Evolutionary conservation across 2,329 filamentous ascomycete species (phyloP), one percentile per base, ranked within the genome.

Genomic region (Colletotrichum sp.): DNA sequence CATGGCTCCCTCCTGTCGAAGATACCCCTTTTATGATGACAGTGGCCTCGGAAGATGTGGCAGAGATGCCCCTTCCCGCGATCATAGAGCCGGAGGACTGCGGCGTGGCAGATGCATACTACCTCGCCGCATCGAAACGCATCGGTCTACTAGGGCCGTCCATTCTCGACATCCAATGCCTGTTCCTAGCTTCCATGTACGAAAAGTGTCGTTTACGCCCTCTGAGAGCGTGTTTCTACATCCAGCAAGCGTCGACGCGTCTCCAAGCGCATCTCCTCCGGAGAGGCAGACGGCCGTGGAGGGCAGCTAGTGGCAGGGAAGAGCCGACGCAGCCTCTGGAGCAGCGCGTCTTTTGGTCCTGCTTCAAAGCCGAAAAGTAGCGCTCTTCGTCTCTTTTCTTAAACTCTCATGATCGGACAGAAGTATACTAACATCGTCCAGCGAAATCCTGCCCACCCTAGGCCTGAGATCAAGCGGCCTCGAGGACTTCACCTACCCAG

Each of bases 161-260:
- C 7, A 69, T 81, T 5, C 34, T 75, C 28, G 80, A 81, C 55
- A 81, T 81, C 3, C 80, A 81, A 36, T 81, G 80, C 36, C 75
- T 81, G 5, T 80, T 78, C 16, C 75, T 79, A 0, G 79, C 80
- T 16, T 72, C 71, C 12, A 75, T 81, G 21, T 80, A 77, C 30
- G 79, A 81, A 55, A 81, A 79, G 49, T 78, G 75, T 39, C 72
- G 72, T 10, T 57, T 80, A 4, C 75, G 79, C 8, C 79, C 78
- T 5, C n/a, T 81, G 18, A 70, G 77, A 28, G 76, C 79, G 12
- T 80, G 78, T 76, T 79, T 78, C 32, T 78, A 78, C 24, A 44
- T 81, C 28, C 78, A 80, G 32, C 79, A 80, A 59, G 79, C 79
- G 5, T 73, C 28, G 13, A 70, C 32, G 6, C 69, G 76, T 3